Evolutionary conservation across 371 early-diverging fungal species (phyloP).

Genomic region (Fennellomyces sp.): DNA sequence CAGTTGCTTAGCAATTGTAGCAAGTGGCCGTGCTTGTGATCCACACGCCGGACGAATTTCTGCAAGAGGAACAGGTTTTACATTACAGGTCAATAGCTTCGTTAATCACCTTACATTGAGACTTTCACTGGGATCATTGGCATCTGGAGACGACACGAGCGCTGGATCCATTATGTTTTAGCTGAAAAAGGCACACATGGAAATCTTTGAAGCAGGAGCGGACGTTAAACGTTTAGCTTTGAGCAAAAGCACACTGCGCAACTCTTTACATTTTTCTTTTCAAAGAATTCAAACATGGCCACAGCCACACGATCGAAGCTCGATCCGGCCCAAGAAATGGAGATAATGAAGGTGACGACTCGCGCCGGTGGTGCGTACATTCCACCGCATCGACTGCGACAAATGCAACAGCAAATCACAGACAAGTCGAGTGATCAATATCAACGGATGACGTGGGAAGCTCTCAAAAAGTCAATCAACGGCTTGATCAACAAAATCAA

Average conservation of each 20-base stretch:
- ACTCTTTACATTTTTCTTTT: not conserved
- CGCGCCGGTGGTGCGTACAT: constrained; percentile 88
- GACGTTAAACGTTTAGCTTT: not conserved
- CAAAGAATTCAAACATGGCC: not conserved
- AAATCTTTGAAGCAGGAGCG: not conserved
- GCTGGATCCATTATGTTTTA: no score
- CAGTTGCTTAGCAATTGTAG: no score
- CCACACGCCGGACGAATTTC: no score
- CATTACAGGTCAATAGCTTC: no score
- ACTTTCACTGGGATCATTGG: no score
- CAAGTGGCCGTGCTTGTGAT: no score
- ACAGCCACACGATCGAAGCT: not conserved
- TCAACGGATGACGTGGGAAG: constrained; percentile 95
- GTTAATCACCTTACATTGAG: no score
- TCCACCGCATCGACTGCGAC: constrained; percentile 86
- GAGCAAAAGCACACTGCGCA: not conserved
- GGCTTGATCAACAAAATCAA: constrained; percentile 97
- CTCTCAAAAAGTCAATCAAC: constrained; percentile 93
- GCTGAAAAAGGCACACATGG: no score
- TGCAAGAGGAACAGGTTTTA: no score
- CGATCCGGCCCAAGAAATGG: constrained; percentile 28
- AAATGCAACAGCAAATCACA: constrained; percentile 82
- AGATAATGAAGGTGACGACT: constrained; percentile 32
- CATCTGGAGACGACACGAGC: no score
- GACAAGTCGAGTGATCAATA: constrained; percentile 74